phyloP scores from a whole-genome alignment of 345 rosid genomes.

The Linum usitatissimum region DNA sequence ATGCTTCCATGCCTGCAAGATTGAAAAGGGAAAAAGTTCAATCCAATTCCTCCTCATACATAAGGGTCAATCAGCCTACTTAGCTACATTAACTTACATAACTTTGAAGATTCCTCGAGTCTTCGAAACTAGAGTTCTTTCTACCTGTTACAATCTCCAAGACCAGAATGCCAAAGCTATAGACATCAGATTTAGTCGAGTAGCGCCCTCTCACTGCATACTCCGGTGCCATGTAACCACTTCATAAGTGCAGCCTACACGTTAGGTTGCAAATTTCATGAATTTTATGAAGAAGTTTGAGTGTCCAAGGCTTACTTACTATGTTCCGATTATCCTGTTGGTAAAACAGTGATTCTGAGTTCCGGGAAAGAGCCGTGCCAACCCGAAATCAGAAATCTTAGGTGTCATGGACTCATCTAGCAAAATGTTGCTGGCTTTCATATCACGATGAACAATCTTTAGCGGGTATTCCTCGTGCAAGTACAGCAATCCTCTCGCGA shows the following conservation, averaged over 20 bases:
- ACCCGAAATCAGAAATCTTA: background rate
- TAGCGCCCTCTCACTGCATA: background rate
- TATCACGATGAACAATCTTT: conserved; percentile 1
- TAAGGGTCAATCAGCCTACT: background rate
- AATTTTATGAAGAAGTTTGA: background rate
- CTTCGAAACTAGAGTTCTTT: conserved; percentile 2
- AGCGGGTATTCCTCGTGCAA: conserved; percentile 1
- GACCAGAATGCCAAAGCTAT: conserved; percentile 3
- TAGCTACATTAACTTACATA: background rate
- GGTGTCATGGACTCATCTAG: background rate
- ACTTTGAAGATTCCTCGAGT: background rate
- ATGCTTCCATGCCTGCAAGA: conserved; percentile 2
- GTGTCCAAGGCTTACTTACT: background rate
- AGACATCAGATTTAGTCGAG: conserved; percentile 3
- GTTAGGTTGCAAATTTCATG: too few species aligned
- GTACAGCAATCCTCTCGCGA: background rate
- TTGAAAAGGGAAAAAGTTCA: background rate
- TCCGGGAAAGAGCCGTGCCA: conserved; percentile 2
- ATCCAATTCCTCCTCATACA: background rate
- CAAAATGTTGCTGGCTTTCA: conserved; percentile 5
- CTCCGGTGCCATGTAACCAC: conserved; percentile 7
- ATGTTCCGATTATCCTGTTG: background rate
- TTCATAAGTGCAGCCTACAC: background rate
- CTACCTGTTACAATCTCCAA: background rate
- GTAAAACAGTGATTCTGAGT: background rate